Evolutionary conservation across 2,329 filamentous ascomycete species (phyloP).

Genomic region (Zarea fungicola): DNA sequence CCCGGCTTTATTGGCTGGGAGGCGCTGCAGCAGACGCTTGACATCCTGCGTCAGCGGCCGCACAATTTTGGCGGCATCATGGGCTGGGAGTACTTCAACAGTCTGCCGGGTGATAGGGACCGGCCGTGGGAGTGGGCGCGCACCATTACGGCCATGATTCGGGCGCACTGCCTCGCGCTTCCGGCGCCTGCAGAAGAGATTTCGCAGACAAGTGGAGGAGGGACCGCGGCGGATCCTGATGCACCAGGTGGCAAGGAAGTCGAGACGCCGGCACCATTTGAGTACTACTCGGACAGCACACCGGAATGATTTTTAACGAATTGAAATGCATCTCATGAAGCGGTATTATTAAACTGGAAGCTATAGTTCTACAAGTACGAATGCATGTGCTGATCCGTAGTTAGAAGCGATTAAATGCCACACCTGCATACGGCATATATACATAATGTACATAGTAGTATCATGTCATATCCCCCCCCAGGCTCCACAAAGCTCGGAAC

Average conservation of each 20-base stretch:
- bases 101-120: conserved; percentile 56
- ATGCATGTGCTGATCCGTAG: conserved; percentile 9
- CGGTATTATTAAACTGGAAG: too few species aligned
- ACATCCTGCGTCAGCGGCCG: conserved; percentile 43
- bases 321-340: too few species aligned
- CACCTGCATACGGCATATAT: not conserved
- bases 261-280: conserved; percentile 26
- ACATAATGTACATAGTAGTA: not conserved
- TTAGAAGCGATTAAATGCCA: not conserved
- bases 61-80: conserved; percentile 78
- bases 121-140: conserved; percentile 75
- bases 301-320: too few species aligned
- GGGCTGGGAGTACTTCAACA: conserved; percentile 95
- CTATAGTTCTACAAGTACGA: too few species aligned
- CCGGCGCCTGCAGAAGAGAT: not conserved
- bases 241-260: conserved; percentile 19
- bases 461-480: not conserved
- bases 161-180: conserved; percentile 23
- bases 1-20: conserved; percentile 44
- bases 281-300: conserved; percentile 29
- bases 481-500: conserved; percentile 4
- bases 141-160: conserved; percentile 50
- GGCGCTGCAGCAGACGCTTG: conserved; percentile 40
- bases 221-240: conserved; percentile 22
- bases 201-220: conserved; percentile 11